phyloP scores from a whole-genome alignment of 352 stramenopile species.

The Pythium brachiatum region DNA sequence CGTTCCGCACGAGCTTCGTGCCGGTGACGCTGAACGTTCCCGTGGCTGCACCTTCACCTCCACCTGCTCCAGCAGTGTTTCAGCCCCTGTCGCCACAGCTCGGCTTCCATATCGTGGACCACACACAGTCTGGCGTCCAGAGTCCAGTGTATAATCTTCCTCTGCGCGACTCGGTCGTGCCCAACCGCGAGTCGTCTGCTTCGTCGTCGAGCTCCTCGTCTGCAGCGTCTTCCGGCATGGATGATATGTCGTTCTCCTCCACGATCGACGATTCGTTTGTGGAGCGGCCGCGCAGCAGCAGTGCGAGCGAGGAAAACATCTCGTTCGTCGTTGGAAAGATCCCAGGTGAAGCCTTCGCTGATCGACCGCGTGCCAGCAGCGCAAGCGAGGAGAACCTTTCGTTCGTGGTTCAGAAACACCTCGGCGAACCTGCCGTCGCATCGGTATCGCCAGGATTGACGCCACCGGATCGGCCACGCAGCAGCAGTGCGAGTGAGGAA shows the following conservation, averaged over 20 bases:
- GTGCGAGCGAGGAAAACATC: neutral
- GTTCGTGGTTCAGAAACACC: conserved; percentile 11
- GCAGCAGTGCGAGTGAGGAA: neutral
- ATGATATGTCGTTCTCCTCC: conserved; percentile 23
- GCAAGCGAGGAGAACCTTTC: conserved; percentile 10
- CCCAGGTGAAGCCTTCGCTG: neutral
- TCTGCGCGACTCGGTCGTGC: neutral
- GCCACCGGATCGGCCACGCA: neutral
- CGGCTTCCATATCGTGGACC: conserved; percentile 15
- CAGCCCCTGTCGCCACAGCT: neutral
- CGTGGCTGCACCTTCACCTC: neutral
- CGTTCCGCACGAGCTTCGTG: conserved; percentile 20
- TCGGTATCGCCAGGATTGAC: neutral
- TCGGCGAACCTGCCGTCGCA: neutral
- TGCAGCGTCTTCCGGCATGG: neutral
- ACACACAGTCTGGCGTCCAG: conserved; percentile 1
- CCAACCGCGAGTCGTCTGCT: neutral
- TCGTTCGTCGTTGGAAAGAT: neutral
- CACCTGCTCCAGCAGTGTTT: neutral
- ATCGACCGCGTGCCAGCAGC: neutral
- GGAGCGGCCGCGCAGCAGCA: conserved; percentile 8
- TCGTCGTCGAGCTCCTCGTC: conserved; percentile 17
- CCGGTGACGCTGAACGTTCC: neutral
- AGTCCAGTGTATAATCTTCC: neutral
- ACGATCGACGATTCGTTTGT: conserved; percentile 24